Percentiles rank a stretch among this genome's conserved stretches.
Conservation (phyloP, 306 rosid genomes). For the Benincasa hispida region DNA sequence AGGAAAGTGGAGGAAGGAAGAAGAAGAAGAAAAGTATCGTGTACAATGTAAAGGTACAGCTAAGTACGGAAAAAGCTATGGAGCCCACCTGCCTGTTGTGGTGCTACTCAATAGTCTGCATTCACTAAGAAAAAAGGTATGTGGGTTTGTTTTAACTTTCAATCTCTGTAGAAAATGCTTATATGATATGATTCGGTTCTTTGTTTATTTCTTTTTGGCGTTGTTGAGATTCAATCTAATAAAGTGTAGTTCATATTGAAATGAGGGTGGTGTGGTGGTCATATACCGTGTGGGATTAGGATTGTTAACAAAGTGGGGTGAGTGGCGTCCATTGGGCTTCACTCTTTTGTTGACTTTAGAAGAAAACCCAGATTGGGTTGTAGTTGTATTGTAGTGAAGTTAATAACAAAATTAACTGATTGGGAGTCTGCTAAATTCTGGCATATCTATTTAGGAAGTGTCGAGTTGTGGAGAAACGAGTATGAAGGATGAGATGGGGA, state of each 20-base stretch:
- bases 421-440: not conserved
- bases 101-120: not conserved
- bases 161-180: not conserved
- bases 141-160: not conserved
- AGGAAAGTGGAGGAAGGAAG: not conserved
- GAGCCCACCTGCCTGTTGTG: not conserved
- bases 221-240: no score
- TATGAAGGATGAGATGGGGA: not conserved
- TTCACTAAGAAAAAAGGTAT: not conserved
- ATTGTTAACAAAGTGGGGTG: not conserved
- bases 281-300: not conserved
- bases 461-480: not conserved
- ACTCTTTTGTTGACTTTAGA: not conserved
- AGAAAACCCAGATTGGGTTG: no score
- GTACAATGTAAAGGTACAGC: slow-evolving; percentile 10
- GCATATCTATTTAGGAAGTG: not conserved
- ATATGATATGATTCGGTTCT: not conserved
- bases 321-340: not conserved
- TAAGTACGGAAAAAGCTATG: slow-evolving; percentile 4
- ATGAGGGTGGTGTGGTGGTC: no score
- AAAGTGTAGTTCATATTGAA: no score
- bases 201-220: not conserved
- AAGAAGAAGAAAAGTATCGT: not conserved
- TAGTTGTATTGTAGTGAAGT: not conserved
- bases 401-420: not conserved